These are phyloP conservation scores for Cairneyella variabilis DNA, from an alignment of 495 filamentous ascomycete genomes.

Conservation along the genomic window DNA sequence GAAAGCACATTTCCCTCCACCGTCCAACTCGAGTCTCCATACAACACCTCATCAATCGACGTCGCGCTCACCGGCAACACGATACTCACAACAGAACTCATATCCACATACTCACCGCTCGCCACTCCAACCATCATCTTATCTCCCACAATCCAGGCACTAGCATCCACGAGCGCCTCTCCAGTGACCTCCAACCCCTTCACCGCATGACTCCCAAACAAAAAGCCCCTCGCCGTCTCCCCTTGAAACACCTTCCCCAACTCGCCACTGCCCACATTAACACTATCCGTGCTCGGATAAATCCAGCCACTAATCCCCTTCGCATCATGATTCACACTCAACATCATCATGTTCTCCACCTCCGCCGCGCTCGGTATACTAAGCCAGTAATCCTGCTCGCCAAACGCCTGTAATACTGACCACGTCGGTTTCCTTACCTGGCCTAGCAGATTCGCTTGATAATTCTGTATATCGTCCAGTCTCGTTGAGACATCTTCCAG, in stretches of 20 bases:
- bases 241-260: slow-evolving; percentile 41
- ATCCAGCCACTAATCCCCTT: slow-evolving; percentile 48
- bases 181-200: slow-evolving; percentile 15
- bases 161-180: slow-evolving; percentile 34
- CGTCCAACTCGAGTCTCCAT: slow-evolving; percentile 18
- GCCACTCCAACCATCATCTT: slow-evolving; percentile 43
- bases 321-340: slow-evolving; percentile 61
- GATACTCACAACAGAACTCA: background rate
- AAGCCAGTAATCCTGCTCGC: slow-evolving; percentile 57
- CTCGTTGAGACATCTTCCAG: slow-evolving; percentile 53
- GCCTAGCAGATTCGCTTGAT: slow-evolving; percentile 37
- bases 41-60: slow-evolving; percentile 5
- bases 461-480: slow-evolving; percentile 44
- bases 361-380: slow-evolving; percentile 53
- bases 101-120: slow-evolving; percentile 26
- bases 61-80: slow-evolving; percentile 5
- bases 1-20: slow-evolving; percentile 10
- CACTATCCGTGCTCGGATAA: slow-evolving; percentile 40
- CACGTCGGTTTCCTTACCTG: slow-evolving; percentile 48
- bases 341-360: slow-evolving; percentile 53
- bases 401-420: slow-evolving; percentile 62
- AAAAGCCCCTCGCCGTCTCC: slow-evolving; percentile 31
- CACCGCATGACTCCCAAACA: slow-evolving; percentile 38
- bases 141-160: slow-evolving; percentile 35
- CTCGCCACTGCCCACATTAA: slow-evolving; percentile 41